A percentile compares a stretch with the other conserved stretches of the same genome.
phyloP scores from a whole-genome alignment of 306 rosid species.

The Cicer chorassanicum region DNA sequence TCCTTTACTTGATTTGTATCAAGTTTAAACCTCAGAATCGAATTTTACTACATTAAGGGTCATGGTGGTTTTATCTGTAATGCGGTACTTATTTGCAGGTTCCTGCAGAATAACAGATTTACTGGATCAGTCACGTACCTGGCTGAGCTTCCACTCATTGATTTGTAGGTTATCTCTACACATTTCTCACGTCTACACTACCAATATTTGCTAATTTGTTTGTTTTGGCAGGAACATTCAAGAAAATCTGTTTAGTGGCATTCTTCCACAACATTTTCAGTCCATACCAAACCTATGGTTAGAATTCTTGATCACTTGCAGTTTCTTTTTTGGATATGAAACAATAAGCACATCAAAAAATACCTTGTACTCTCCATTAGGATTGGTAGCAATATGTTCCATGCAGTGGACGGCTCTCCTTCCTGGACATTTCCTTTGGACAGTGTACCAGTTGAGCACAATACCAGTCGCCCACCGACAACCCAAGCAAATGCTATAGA shows the following conservation, averaged over 20 bases:
- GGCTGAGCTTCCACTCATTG: constrained; percentile 75
- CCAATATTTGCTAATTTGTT: constrained; percentile 37
- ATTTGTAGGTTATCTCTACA: constrained; percentile 61
- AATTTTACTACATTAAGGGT: constrained; percentile 1
- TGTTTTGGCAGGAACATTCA: constrained; percentile 73
- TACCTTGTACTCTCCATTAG: constrained; percentile 48
- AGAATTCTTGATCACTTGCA: constrained; percentile 34
- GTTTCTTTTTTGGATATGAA: constrained; percentile 17
- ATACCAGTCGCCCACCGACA: constrained; percentile 68
- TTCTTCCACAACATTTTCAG: constrained; percentile 77
- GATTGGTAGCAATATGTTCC: constrained; percentile 85
- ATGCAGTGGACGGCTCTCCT: constrained; percentile 61
- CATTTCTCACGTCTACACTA: constrained; percentile 1
- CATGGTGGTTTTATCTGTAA: constrained; percentile 38
- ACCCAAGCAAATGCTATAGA: constrained; percentile 76
- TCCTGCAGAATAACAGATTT: constrained; percentile 74
- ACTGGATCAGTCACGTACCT: constrained; percentile 91
- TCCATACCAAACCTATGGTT: constrained; percentile 86
- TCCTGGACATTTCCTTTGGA: constrained; percentile 83
- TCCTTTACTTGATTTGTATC: constrained; percentile 13
- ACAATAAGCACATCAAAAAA: constrained; percentile 15
- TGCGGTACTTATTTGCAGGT: constrained; percentile 56
- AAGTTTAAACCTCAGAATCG: not conserved
- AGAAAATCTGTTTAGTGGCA: constrained; percentile 83
- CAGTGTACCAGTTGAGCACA: constrained; percentile 51